A percentile compares a stretch with the other conserved stretches of the same genome.
phyloP scores from a whole-genome alignment of 371 early-diverging fungal genomes.

The Mortierella sp. region DNA sequence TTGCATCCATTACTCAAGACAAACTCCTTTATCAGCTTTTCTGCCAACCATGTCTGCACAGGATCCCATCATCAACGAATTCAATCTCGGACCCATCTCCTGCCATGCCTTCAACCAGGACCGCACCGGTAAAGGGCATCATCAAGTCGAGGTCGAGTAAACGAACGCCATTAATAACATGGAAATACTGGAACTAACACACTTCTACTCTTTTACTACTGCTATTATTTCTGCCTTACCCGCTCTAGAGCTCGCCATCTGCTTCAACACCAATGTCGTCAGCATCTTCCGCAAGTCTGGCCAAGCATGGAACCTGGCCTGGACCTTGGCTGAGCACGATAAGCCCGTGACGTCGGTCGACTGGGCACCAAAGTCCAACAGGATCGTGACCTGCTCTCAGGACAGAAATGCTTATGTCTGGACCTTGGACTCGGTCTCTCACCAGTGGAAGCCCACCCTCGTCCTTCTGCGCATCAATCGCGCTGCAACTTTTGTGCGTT shows the following conservation, averaged over 20 bases:
- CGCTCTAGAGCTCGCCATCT: slow-evolving; percentile 89
- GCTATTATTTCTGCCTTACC: background rate
- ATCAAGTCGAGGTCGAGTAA: too few relatives aligned
- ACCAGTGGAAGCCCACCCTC: slow-evolving; percentile 91
- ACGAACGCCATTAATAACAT: too few relatives aligned
- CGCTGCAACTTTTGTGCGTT: slow-evolving; percentile 94
- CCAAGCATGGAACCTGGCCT: slow-evolving; percentile 71
- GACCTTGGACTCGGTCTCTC: slow-evolving; percentile 74
- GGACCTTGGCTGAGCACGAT: slow-evolving; percentile 92
- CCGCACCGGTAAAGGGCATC: slow-evolving; percentile 67
- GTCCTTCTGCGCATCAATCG: slow-evolving; percentile 96
- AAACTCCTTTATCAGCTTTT: background rate
- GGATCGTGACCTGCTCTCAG: slow-evolving; percentile 96
- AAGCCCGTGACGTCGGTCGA: slow-evolving; percentile 95
- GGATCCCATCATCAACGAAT: slow-evolving; percentile 40
- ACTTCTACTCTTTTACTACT: background rate
- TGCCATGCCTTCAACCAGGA: slow-evolving; percentile 94
- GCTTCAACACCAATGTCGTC: slow-evolving; percentile 91
- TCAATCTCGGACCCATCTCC: slow-evolving; percentile 83
- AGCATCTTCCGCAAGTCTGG: slow-evolving; percentile 81
- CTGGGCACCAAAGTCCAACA: slow-evolving; percentile 96
- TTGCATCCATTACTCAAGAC: background rate
- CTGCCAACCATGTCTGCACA: slow-evolving; percentile 27
- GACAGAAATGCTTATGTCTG: slow-evolving; percentile 99
- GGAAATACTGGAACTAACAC: too few relatives aligned